phyloP scores from a whole-genome alignment of 2,329 filamentous ascomycete species.

The Trichoderma lentiforme region DNA sequence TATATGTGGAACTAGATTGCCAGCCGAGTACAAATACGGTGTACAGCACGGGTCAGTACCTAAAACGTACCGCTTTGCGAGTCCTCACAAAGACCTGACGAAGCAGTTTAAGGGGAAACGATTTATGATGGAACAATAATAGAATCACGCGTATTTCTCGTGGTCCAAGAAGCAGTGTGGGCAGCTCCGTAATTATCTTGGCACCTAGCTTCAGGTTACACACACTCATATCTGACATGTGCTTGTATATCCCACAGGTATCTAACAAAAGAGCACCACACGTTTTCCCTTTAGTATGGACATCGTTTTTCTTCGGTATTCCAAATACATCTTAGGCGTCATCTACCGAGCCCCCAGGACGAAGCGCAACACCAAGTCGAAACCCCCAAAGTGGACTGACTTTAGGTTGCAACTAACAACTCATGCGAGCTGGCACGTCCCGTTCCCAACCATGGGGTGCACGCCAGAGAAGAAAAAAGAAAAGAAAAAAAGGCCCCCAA shows the following conservation, averaged over 20 bases:
- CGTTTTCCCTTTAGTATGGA: not conserved
- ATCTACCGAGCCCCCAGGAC: not conserved
- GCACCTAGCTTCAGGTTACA: not conserved
- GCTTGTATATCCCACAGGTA: not conserved
- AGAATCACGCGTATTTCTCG: not conserved
- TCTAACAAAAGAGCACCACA: not conserved
- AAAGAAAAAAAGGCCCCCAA: not conserved
- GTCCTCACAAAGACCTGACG: not conserved
- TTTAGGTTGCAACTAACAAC: not conserved
- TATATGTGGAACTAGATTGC: not conserved
- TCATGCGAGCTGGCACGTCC: not conserved
- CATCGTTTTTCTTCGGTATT: not conserved
- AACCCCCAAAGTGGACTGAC: not conserved
- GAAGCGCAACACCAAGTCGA: not conserved
- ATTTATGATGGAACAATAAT: not conserved
- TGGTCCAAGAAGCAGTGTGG: not conserved
- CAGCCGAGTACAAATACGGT: not conserved
- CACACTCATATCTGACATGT: not conserved
- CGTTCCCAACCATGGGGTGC: not conserved
- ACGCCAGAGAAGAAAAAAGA: not conserved
- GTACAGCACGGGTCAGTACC: not conserved
- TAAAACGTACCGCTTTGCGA: not conserved
- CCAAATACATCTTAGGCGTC: not conserved
- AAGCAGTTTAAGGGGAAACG: not conserved
- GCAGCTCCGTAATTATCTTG: not conserved